These are phyloP conservation scores for Aspergillus fructus DNA, from an alignment of 2,329 filamentous ascomycete genomes.

Conservation along the genomic window DNA sequence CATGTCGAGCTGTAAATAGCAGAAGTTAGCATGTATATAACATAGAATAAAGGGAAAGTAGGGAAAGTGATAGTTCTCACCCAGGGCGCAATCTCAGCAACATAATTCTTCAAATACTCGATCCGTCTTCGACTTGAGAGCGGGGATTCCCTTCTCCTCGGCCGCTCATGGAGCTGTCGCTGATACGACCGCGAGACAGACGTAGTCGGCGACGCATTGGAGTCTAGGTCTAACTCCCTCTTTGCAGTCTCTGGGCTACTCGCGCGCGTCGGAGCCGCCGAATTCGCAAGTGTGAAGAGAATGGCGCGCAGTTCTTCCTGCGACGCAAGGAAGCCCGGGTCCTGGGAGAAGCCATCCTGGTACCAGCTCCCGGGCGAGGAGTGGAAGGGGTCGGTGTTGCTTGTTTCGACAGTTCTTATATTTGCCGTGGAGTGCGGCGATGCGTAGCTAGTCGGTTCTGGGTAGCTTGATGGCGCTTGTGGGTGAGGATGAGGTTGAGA, in stretches of 20 bases:
- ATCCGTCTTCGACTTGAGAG: slow-evolving; percentile 37
- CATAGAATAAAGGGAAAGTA: too few species aligned
- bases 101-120: slow-evolving; percentile 51
- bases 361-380: slow-evolving; percentile 21
- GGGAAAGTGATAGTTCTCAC: slow-evolving; percentile 24
- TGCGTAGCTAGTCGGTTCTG: too few species aligned
- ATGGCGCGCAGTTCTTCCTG: slow-evolving; percentile 47
- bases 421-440: too few species aligned
- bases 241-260: slow-evolving; percentile 32
- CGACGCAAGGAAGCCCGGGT: slow-evolving; percentile 47
- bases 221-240: not conserved
- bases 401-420: not conserved
- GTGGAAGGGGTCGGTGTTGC: slow-evolving; percentile 3
- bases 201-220: not conserved
- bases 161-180: not conserved
- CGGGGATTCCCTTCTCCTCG: slow-evolving; percentile 15
- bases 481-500: too few species aligned
- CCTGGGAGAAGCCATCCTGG: slow-evolving; percentile 32
- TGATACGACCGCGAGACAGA: not conserved
- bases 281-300: slow-evolving; percentile 47
- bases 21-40: too few species aligned
- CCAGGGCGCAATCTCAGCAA: slow-evolving; percentile 56
- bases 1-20: slow-evolving; percentile 51
- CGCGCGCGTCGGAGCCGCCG: slow-evolving; percentile 43
- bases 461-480: too few species aligned